Base-by-base conservation (phyloP, 2,329 filamentous ascomycete genomes). In the Hymenoscyphus fraxineus region DNA sequence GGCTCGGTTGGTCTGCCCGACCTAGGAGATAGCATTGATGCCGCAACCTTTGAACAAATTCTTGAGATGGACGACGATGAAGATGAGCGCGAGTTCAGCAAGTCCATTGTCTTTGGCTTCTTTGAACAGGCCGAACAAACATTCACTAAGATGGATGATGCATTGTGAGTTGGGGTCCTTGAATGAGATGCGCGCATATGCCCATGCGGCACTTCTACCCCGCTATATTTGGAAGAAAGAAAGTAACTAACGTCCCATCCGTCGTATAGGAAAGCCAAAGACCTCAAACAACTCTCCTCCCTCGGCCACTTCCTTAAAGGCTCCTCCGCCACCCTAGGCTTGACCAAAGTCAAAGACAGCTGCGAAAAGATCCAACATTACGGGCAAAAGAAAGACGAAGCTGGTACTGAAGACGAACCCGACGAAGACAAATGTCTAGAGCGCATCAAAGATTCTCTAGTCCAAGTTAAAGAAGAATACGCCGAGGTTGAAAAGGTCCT, bases 281-380 rank as follows among this genome's bases (percentile, higher is more conserved):
- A 97, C 65, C 86, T 98, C 64, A 77, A 80, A n/a, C 81, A 87
- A 69, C 86, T 98, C 44, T 96, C 92, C 40, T 83, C 85, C 61
- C 87, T 97, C 39, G 95, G 95, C 54, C 95, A 99, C 79, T 99
- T 97, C 80, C 84, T 99, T 71, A 99, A 99, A 80, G 95, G 95
- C 66, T 98, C 94, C 6, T 97, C 94, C 9, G 94, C 95, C 47
- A 97, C 95, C 3, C 85, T 99, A 62, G 95, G 95, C 57, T 85
- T 98, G 63, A 89, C 85, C 73, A 96, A 96, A 77, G 90, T 99
- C 73, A 91, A 92, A 77, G 93, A 97, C 74, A 89, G 87, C 67
- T 99, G 95, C 80, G 93, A 98, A 79, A 93, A 96, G 82, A 97
- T 99, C 73, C 94, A 99, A 78, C 90, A 96, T 74, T 96, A 88